These are phyloP conservation scores for Colletotrichum sp. DNA, from an alignment of 2,329 filamentous ascomycete species.

Conservation along the genomic window DNA sequence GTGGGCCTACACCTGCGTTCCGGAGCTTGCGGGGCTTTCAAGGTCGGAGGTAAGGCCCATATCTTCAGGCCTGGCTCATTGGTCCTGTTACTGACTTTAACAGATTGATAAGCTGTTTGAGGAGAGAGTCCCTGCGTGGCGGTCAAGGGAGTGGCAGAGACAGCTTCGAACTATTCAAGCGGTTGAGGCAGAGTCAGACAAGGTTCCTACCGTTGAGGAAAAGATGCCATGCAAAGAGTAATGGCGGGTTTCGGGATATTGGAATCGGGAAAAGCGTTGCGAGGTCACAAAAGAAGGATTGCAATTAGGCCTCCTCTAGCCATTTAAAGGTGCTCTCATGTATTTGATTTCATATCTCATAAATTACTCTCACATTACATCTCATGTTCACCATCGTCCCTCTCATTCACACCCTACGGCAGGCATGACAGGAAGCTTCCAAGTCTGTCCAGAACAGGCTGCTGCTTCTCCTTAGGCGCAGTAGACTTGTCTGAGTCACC, in stretches of 20 bases:
- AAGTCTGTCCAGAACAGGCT: constrained; percentile 55
- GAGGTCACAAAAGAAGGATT: neutral
- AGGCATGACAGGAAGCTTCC: constrained; percentile 52
- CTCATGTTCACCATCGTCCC: neutral
- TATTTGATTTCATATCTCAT: neutral
- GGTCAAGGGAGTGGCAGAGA: neutral
- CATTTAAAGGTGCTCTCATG: neutral
- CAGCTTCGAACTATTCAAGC: neutral
- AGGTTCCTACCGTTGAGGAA: neutral
- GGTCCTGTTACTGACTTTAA: neutral
- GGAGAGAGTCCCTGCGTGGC: neutral
- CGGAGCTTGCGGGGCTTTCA: neutral
- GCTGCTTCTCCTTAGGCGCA: constrained; percentile 55
- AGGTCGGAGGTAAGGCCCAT: neutral
- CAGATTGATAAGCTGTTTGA: neutral
- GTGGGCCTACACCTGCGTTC: neutral
- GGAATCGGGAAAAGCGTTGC: neutral
- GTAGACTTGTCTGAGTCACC: constrained; percentile 64
- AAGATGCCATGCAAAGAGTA: neutral
- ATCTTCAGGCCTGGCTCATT: neutral
- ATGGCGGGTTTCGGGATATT: neutral
- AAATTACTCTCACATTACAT: neutral
- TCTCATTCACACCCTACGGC: constrained; percentile 26
- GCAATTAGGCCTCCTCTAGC: neutral
- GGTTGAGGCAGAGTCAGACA: neutral